Percentiles rank a stretch among this genome's conserved stretches.
Conservation (phyloP, 1,139 yeast species). For the Magnusiomyces fungicola region DNA sequence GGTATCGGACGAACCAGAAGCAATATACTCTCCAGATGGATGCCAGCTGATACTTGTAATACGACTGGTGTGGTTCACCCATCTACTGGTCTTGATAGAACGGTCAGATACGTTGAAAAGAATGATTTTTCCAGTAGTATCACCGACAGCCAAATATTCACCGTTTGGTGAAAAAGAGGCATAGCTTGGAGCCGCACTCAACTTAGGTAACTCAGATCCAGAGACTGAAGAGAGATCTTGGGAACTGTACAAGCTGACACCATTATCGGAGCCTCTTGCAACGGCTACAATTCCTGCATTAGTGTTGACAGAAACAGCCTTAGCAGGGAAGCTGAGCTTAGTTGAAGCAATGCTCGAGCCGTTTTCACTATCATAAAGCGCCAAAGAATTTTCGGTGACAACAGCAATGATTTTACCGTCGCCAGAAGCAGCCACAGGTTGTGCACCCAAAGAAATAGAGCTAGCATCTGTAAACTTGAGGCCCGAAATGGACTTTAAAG, state of each 20-base stretch:
- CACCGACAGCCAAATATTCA: conserved; percentile 73
- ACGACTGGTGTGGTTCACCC: conserved; percentile 91
- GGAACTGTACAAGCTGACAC: conserved; percentile 18
- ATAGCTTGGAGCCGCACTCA: conserved; percentile 55
- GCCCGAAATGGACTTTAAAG: conserved; percentile 43
- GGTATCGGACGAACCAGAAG: conserved; percentile 79
- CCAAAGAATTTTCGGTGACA: conserved; percentile 43
- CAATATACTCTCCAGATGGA: conserved; percentile 59
- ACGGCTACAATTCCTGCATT: conserved; percentile 31
- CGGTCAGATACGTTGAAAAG: conserved; percentile 53
- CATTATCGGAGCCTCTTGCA: conserved; percentile 20
- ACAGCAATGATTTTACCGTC: conserved; percentile 32
- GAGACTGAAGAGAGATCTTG: conserved; percentile 14
- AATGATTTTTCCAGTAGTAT: conserved; percentile 73
- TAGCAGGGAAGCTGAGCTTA: conserved; percentile 17
- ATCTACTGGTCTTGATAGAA: conserved; percentile 68
- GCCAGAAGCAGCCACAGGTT: conserved; percentile 48
- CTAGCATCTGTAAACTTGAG: conserved; percentile 26
- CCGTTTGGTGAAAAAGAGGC: conserved; percentile 68
- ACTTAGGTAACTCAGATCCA: conserved; percentile 37
- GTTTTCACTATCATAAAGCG: conserved; percentile 30
- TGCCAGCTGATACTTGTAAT: conserved; percentile 78
- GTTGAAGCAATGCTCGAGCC: conserved; percentile 17
- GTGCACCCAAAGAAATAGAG: conserved; percentile 40
- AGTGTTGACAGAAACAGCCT: conserved; percentile 32